Percentiles rank a stretch among this genome's conserved stretches.
These are phyloP conservation scores for Mortierella claussenii DNA, from an alignment of 192 early-diverging fungal species.

Conservation along the genomic window DNA sequence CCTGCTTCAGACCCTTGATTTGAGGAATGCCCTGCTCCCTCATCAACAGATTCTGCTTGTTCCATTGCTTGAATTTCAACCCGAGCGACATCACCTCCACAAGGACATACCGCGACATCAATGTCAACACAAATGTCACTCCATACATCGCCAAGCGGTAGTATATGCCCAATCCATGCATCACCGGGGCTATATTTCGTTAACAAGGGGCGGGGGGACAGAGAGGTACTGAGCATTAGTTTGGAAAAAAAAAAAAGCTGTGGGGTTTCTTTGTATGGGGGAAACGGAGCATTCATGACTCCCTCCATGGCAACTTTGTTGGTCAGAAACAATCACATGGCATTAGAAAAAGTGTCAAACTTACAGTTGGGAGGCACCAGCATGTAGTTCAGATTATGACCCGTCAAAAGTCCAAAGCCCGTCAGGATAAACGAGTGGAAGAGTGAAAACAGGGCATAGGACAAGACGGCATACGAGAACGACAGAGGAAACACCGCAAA, in stretches of 20 bases:
- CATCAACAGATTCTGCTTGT: constrained; percentile 25
- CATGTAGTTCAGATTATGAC: constrained; percentile 66
- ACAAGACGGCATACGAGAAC: constrained; percentile 57
- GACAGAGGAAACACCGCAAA: constrained; percentile 62
- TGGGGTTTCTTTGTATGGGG: too few relatives aligned
- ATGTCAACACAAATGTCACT: constrained; percentile 14
- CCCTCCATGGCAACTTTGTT: too few relatives aligned
- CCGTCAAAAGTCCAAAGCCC: constrained; percentile 57
- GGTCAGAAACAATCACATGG: too few relatives aligned
- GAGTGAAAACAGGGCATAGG: constrained; percentile 58
- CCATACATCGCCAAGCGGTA: constrained; percentile 34
- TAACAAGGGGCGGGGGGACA: neutral
- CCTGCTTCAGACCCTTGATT: too few relatives aligned
- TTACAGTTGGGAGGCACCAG: constrained; percentile 65
- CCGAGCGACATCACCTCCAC: constrained; percentile 44
- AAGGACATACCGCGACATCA: constrained; percentile 40
- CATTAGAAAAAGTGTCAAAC: too few relatives aligned
- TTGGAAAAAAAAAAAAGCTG: neutral
- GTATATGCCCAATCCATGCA: constrained; percentile 46
- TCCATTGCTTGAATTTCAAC: constrained; percentile 42
- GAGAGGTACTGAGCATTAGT: neutral
- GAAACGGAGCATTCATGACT: neutral
- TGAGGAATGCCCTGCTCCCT: constrained; percentile 41
- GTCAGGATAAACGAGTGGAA: constrained; percentile 63
- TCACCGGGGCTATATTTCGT: constrained; percentile 9